Evolutionary conservation across 202 grass and related monocot genomes (phyloP).

Genomic region (Digitaria exilis): DNA sequence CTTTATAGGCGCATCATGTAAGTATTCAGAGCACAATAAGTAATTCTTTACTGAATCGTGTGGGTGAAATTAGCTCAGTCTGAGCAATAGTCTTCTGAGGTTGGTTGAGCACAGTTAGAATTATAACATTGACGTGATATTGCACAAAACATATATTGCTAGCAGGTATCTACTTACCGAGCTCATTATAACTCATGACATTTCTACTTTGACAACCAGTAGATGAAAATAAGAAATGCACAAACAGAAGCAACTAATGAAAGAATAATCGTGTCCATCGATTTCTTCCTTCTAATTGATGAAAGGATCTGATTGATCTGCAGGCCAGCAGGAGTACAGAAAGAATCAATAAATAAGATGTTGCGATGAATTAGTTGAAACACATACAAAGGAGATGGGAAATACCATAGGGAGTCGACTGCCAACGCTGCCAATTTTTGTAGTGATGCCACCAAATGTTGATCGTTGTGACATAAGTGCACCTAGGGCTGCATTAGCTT

Average conservation of each 20-base stretch:
- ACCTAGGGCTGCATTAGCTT: slow-evolving; percentile 72
- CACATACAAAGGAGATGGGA: not conserved
- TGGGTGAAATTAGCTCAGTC: slow-evolving; percentile 6
- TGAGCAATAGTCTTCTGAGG: not conserved
- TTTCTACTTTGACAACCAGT: slow-evolving; percentile 78
- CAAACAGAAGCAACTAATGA: slow-evolving; percentile 71
- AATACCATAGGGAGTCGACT: slow-evolving; percentile 73
- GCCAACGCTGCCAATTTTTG: slow-evolving; percentile 72
- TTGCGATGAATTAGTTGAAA: not conserved
- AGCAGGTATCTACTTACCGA: slow-evolving; percentile 20
- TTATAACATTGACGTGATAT: slow-evolving; percentile 2
- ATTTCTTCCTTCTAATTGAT: slow-evolving; percentile 82
- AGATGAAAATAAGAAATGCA: slow-evolving; percentile 90
- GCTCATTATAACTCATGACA: slow-evolving; percentile 5
- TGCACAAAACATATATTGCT: slow-evolving; percentile 24
- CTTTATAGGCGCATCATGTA: not conserved
- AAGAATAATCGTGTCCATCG: slow-evolving; percentile 88
- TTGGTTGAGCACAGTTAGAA: no score
- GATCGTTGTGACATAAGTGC: slow-evolving; percentile 68
- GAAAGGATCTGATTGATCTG: slow-evolving; percentile 84
- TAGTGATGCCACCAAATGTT: slow-evolving; percentile 69
- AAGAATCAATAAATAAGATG: slow-evolving; percentile 8
- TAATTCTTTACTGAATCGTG: not conserved
- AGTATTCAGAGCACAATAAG: not conserved
- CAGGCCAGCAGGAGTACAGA: slow-evolving; percentile 2